phyloP scores from a whole-genome alignment of 371 early-diverging fungal genomes.

The Paraphysoderma sedebokerense region DNA sequence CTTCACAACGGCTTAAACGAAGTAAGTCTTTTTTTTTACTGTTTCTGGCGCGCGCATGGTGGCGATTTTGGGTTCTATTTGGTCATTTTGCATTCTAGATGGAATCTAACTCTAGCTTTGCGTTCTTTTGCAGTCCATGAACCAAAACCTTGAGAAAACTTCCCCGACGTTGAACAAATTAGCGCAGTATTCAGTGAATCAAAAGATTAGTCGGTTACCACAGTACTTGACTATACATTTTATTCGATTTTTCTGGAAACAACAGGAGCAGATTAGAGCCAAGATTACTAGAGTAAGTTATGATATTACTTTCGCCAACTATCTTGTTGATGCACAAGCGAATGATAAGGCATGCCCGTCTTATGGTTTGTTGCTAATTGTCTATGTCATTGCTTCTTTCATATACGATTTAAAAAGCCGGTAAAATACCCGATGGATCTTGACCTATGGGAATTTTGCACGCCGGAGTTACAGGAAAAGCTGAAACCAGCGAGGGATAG shows the following conservation, averaged over 20 bases:
- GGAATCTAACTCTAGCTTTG: too few relatives aligned
- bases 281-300: constrained; percentile 56
- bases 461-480: constrained; percentile 62
- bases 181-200: constrained; percentile 59
- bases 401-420: constrained; percentile 22
- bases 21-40: constrained; percentile 10
- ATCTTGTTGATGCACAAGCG: not conserved
- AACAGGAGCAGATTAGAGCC: constrained; percentile 60
- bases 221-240: constrained; percentile 76
- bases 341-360: not conserved
- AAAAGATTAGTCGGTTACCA: constrained; percentile 67
- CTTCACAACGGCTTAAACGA: constrained; percentile 41
- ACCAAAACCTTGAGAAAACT: constrained; percentile 72
- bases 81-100: too few relatives aligned
- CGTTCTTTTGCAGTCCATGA: constrained; percentile 43
- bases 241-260: constrained; percentile 93
- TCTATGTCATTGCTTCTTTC: not conserved
- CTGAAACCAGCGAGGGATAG: constrained; percentile 50
- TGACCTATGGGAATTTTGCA: constrained; percentile 70
- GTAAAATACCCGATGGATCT: constrained; percentile 87
- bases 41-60: too few relatives aligned
- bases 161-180: constrained; percentile 60
- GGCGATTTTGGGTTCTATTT: too few relatives aligned
- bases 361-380: not conserved
- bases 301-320: too few relatives aligned